Evolutionary conservation across 192 early-diverging fungal species (phyloP), one percentile per base, ranked within the genome.

Genomic region (Ambispora gerdemannii): DNA sequence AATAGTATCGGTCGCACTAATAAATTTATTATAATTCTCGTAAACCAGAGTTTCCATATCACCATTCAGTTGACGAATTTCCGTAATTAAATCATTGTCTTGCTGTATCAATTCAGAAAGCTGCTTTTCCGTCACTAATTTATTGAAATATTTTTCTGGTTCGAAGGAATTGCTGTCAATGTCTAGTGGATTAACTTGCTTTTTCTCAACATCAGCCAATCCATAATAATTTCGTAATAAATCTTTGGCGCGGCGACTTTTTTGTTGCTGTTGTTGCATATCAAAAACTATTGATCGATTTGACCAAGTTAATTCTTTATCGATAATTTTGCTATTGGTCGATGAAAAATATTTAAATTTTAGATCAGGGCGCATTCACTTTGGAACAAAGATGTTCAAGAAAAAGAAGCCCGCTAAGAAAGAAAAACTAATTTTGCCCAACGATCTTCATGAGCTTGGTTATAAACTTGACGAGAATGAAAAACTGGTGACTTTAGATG

Each of bases 1-100:
- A 52, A 98, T 94, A 0, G 96, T 94, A 62, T 97, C 93, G 1
- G 94, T 93, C 0, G 96, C 96, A 43, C 87, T 90, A 55, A 97
- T 93, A 72, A 98, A 97, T 82, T 95, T 94, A 84, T 84, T 93
- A 74, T 98, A 98, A 83, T 98, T 98, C 80, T 97, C 93, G 75
- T 98, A 98, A 3, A 98, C 95, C 50, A 98, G 83, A 0, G 97
- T 96, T 77, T 98, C 96, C 91, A 96, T 93, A 49, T 95, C 91
- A 11, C 94, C 92, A 74, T 98, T 94, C 62, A 98, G 85, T 63
- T 95, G 86, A 66, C 91, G 85, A 52, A 94, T 89, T 61, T 92
- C 91, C 66, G 86, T 79, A 6, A 89, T 85, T n/a, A 94, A 77
- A 15, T 87, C 84, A 74, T 91, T 95, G 63, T 95, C 91, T 4